Percentiles rank a stretch among this genome's conserved stretches.
Conservation (phyloP, 805 yeast species). For the Blastobotrys attinorum region DNA sequence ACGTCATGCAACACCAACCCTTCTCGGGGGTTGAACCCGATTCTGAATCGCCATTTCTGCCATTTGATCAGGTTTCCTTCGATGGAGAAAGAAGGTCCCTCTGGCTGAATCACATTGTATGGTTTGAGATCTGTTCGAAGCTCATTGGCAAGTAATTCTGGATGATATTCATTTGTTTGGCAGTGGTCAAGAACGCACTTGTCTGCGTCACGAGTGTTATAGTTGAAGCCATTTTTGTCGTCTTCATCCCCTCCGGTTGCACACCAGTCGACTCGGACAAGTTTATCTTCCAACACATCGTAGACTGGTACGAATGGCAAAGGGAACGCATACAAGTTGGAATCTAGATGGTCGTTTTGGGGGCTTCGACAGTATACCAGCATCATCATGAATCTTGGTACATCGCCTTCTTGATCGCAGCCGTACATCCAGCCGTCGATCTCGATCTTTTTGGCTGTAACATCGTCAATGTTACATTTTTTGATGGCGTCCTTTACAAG, state of each 20-base stretch:
- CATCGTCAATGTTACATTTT: slow-evolving; percentile 41
- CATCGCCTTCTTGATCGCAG: slow-evolving; percentile 47
- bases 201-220: slow-evolving; percentile 41
- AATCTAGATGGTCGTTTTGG: slow-evolving; percentile 34
- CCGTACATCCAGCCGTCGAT: slow-evolving; percentile 86
- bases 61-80: slow-evolving; percentile 53
- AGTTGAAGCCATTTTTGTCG: slow-evolving; percentile 38
- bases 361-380: slow-evolving; percentile 71
- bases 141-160: slow-evolving; percentile 19
- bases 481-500: slow-evolving; percentile 54
- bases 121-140: slow-evolving; percentile 57
- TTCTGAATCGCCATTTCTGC: slow-evolving; percentile 83
- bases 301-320: slow-evolving; percentile 71
- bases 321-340: slow-evolving; percentile 49
- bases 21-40: slow-evolving; percentile 63
- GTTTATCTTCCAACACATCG: slow-evolving; percentile 51
- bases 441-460: slow-evolving; percentile 33
- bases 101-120: slow-evolving; percentile 74
- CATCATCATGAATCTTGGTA: slow-evolving; percentile 46
- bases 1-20: slow-evolving; percentile 71
- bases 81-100: slow-evolving; percentile 64
- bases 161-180: slow-evolving; percentile 48
- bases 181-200: slow-evolving; percentile 45
- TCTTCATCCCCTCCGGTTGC: slow-evolving; percentile 67
- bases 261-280: slow-evolving; percentile 64